Conservation (phyloP, 495 filamentous ascomycete species). For the Cercophora sp. region DNA sequence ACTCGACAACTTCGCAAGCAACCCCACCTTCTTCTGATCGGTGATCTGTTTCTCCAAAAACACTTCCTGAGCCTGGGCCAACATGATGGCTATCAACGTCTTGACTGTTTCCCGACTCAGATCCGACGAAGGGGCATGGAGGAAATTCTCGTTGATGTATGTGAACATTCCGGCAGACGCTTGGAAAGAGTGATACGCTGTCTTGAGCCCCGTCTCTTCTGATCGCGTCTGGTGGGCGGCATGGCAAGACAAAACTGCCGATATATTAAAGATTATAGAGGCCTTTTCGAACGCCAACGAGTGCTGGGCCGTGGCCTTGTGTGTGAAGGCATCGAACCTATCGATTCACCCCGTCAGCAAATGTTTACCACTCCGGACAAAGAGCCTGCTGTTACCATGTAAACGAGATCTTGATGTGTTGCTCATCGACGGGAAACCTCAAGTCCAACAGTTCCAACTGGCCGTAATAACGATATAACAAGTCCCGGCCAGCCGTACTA, state of each 20-base stretch:
- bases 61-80: slow-evolving; percentile 94
- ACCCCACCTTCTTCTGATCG: slow-evolving; percentile 87
- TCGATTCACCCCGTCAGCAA: no score
- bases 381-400: no score
- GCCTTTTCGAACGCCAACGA: slow-evolving; percentile 97
- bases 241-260: slow-evolving; percentile 93
- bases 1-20: slow-evolving; percentile 87
- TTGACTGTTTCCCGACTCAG: slow-evolving; percentile 93
- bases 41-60: slow-evolving; percentile 95
- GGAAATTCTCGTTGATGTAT: slow-evolving; percentile 98
- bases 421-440: slow-evolving; percentile 94
- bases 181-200: slow-evolving; percentile 96
- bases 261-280: slow-evolving; percentile 99
- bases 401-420: slow-evolving; percentile 97
- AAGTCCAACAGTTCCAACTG: slow-evolving; percentile 93
- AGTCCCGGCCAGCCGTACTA: slow-evolving; percentile 86
- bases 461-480: slow-evolving; percentile 96
- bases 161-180: slow-evolving; percentile 98
- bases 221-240: slow-evolving; percentile 88
- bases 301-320: slow-evolving; percentile 92
- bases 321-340: slow-evolving; percentile 98
- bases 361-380: no score
- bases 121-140: slow-evolving; percentile 93
- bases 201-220: slow-evolving; percentile 90
- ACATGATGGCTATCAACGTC: slow-evolving; percentile 84